Percentiles rank a stretch among this genome's conserved stretches.
These are phyloP conservation scores for Peniophora sp. DNA, from an alignment of 1,284 basidiomycete genomes.

Conservation along the genomic window DNA sequence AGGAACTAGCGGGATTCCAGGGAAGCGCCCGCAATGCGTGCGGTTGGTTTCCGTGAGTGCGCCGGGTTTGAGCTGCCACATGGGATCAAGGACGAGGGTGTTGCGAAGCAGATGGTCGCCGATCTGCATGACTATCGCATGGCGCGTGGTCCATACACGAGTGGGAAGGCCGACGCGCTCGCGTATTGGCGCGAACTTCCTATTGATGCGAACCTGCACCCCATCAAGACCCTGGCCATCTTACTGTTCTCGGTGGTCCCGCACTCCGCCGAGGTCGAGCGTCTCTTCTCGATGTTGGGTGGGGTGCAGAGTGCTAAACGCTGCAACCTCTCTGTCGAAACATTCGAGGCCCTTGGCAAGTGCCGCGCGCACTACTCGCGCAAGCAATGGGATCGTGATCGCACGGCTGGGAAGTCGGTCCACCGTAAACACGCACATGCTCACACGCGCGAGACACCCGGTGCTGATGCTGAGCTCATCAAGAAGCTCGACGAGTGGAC, in stretches of 20 bases:
- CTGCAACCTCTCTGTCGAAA: conserved; percentile 11
- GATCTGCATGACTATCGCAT: conserved; percentile 15
- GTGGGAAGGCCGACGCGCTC: conserved; percentile 13
- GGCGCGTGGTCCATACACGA: too few species aligned
- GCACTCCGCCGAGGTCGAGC: conserved; percentile 20
- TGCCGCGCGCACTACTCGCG: conserved; percentile 7
- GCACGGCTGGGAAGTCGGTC: conserved; percentile 7
- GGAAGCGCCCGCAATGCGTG: too few species aligned
- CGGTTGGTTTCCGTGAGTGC: too few species aligned
- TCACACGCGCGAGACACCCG: conserved; percentile 10
- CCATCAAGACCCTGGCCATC: conserved; percentile 18
- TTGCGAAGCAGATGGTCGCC: conserved; percentile 8
- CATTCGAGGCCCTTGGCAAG: conserved; percentile 12
- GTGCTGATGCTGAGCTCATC: conserved; percentile 10
- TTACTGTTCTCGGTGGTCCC: conserved; percentile 17
- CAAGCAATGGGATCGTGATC: conserved; percentile 8
- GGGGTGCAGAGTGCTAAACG: conserved; percentile 14
- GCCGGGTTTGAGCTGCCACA: conserved; percentile 16
- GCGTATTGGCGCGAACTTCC: conserved; percentile 21
- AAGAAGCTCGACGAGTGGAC: conserved; percentile 8
- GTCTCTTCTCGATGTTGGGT: conserved; percentile 19
- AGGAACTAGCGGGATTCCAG: too few species aligned
- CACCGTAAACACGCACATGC: conserved; percentile 16
- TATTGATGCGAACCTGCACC: conserved; percentile 9
- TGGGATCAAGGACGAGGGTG: conserved; percentile 12